Evolutionary conservation across 768 basidiomycete species (phyloP), one percentile per base, ranked within the genome.

Genomic region (Russula emetica): DNA sequence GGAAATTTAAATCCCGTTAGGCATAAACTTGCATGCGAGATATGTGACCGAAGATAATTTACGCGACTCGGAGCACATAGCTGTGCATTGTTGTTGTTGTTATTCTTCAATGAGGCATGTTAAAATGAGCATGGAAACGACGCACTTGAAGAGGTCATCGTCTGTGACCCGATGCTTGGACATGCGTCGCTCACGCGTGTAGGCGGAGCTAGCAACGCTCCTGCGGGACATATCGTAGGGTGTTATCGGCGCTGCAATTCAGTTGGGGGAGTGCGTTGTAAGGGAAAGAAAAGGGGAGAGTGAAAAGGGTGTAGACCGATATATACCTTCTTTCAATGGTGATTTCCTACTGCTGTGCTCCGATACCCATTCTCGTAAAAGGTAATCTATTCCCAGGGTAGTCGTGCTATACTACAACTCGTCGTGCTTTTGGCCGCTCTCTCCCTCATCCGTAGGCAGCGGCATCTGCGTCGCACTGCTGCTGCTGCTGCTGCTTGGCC

Each of bases 41-140:
- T 55, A 18, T 30, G 50, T 57, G 52, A 69, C 70, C 6, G 5
- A 62, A 53, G 57, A 45, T 51, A 16, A 7, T 90, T 80, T 74
- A 94, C 92, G 90, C 88, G 76, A 89, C 87, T 64, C 92, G 85
- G 52, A 94, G 80, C 44, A 83, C 83, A 83, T 90, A 91, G 68
- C 92, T 94, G 66, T 18, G 44, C 62, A 50, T 0, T 7, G n/a
- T 22, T 32, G 30, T 53, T 60, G 44, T 69, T 45, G 60, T 66
- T 36, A 8, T 13, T 14, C 13, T 36, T 36, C 51, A 66, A 51
- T 42, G 68, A 70, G 52, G 63, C 58, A 20, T 5, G 11, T 30
- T 62, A 51, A 36, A 50, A 52, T 49, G 64, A 18, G 5, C 30
- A 45, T 38, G 40, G 34, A n/a, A 26, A 74, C 77, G 56, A 75